Evolutionary conservation across 805 yeast genomes (phyloP).

Genomic region (Myxozyma sirexii): DNA sequence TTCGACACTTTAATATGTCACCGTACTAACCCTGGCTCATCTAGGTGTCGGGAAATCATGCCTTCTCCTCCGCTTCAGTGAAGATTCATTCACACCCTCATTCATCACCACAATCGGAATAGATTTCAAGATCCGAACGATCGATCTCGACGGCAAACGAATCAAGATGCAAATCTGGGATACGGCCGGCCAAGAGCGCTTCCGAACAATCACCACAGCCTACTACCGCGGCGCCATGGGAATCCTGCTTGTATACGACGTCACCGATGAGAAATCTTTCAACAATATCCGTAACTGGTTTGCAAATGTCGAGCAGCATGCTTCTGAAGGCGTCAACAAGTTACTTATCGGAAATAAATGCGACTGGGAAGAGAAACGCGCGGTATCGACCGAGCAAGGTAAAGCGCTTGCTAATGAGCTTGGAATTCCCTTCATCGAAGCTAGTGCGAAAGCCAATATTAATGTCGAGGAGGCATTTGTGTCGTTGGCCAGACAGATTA

Average conservation of each 20-base stretch:
- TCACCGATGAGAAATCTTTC: constrained; percentile 94
- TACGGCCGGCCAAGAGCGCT: constrained; percentile 98
- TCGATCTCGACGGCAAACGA: constrained; percentile 88
- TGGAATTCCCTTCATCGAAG: constrained; percentile 90
- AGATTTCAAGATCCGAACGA: constrained; percentile 95
- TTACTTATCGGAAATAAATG: constrained; percentile 91
- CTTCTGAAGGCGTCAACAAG: constrained; percentile 92
- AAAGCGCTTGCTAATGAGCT: constrained; percentile 82
- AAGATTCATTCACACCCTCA: constrained; percentile 93
- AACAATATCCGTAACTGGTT: constrained; percentile 93
- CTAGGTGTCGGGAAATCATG: constrained; percentile 90
- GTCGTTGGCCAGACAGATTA: constrained; percentile 62
- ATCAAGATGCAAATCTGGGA: constrained; percentile 98
- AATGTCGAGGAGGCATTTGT: constrained; percentile 92
- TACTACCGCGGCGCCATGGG: constrained; percentile 99
- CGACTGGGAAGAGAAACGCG: constrained; percentile 82
- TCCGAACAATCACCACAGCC: constrained; percentile 96
- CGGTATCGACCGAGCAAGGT: constrained; percentile 85
- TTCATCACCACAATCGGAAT: constrained; percentile 98
- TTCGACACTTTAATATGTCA: too few species aligned
- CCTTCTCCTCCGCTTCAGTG: constrained; percentile 86
- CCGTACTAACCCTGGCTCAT: too few species aligned
- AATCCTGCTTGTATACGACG: constrained; percentile 94
- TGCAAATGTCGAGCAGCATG: constrained; percentile 93
- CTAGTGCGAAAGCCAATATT: constrained; percentile 90